These are phyloP conservation scores for Aureobasidium lini DNA, from an alignment of 2,329 filamentous ascomycete genomes.

Conservation along the genomic window DNA sequence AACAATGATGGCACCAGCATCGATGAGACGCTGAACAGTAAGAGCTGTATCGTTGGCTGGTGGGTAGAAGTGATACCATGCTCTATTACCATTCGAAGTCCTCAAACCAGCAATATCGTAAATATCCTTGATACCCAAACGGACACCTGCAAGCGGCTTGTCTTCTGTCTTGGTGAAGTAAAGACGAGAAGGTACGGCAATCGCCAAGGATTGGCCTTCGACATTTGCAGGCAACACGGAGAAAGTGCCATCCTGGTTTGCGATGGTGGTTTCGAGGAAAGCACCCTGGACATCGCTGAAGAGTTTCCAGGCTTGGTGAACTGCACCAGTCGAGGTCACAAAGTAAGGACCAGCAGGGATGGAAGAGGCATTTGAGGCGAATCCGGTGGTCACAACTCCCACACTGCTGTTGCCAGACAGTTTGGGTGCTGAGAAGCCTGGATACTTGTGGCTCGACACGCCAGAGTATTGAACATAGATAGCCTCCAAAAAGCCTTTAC, in stretches of 20 bases:
- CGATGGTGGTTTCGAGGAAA: slow-evolving; percentile 41
- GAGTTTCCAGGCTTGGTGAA: slow-evolving; percentile 43
- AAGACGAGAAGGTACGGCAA: slow-evolving; percentile 52
- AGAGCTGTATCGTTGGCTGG: slow-evolving; percentile 40
- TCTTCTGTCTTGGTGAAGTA: slow-evolving; percentile 47
- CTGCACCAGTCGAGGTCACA: slow-evolving; percentile 36
- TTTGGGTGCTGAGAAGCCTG: slow-evolving; percentile 11
- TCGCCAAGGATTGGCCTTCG: slow-evolving; percentile 36
- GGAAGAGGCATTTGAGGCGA: slow-evolving; percentile 16
- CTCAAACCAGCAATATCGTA: slow-evolving; percentile 51
- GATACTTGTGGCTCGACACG: not conserved
- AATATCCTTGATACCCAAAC: slow-evolving; percentile 58
- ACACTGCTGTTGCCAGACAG: slow-evolving; percentile 6
- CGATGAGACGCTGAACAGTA: slow-evolving; percentile 48
- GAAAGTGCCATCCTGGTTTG: slow-evolving; percentile 33
- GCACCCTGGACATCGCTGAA: slow-evolving; percentile 44
- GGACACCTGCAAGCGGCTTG: slow-evolving; percentile 54
- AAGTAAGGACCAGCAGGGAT: slow-evolving; percentile 46
- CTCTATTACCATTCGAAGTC: slow-evolving; percentile 51
- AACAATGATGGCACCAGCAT: slow-evolving; percentile 49
- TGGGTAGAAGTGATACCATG: slow-evolving; percentile 49
- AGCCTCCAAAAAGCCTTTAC: slow-evolving; percentile 31
- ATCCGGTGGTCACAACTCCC: slow-evolving; percentile 16
- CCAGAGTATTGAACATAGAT: slow-evolving; percentile 16
- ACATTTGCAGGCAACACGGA: slow-evolving; percentile 39